Evolutionary conservation across 352 stramenopile genomes (phyloP).

Genomic region (Peronosclerospora sorghi): DNA sequence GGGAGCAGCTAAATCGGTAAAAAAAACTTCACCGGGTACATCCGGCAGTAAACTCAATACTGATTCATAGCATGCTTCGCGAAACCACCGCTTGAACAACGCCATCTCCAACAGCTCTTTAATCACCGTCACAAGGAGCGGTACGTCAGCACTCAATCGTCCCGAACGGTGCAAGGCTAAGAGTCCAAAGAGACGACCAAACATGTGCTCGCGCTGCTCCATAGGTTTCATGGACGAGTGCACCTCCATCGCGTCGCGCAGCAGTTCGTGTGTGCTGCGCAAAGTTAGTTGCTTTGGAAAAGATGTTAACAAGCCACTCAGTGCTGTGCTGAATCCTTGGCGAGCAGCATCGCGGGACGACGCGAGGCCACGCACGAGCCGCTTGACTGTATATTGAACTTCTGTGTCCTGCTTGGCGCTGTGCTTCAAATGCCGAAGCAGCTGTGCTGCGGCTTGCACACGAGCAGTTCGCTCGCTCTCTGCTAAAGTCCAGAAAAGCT

Average conservation of each 20-base stretch:
- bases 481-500: constrained; percentile 81
- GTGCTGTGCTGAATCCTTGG: constrained; percentile 83
- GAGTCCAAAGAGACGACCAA: constrained; percentile 83
- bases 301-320: constrained; percentile 48
- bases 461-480: constrained; percentile 58
- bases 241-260: constrained; percentile 72
- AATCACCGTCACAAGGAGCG: constrained; percentile 33
- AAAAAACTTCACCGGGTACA: constrained; percentile 37
- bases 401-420: constrained; percentile 29
- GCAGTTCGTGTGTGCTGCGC: constrained; percentile 39
- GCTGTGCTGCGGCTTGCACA: constrained; percentile 41
- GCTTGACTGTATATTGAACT: constrained; percentile 86
- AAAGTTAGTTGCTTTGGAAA: constrained; percentile 37
- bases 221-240: constrained; percentile 82
- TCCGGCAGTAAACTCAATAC: constrained; percentile 47
- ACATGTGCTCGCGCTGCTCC: constrained; percentile 88
- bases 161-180: constrained; percentile 73
- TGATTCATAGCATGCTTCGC: constrained; percentile 66
- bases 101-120: constrained; percentile 79
- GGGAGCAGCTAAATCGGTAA: constrained; percentile 16
- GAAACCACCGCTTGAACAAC: constrained; percentile 81
- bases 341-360: constrained; percentile 82
- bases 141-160: constrained; percentile 33
- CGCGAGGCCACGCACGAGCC: constrained; percentile 80
- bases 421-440: constrained; percentile 39